These are phyloP conservation scores for Capsicum pubescens DNA, from an alignment of 257 asterid genomes.

Conservation along the genomic window DNA sequence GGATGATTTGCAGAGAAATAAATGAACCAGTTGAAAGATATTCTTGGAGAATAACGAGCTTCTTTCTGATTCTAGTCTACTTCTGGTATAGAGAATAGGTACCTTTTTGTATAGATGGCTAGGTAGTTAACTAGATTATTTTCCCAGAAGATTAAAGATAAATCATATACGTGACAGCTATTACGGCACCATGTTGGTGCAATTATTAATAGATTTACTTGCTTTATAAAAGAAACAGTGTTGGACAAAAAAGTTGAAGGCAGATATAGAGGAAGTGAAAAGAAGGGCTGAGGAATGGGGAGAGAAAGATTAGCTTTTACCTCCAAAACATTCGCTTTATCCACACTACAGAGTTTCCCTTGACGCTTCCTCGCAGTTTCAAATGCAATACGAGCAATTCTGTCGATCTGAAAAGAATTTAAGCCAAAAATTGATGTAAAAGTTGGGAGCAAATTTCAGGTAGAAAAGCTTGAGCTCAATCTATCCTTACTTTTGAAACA, in stretches of 20 bases:
- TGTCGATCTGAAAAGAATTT: slow-evolving; percentile 70
- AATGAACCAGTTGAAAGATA: neutral
- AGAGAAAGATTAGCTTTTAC: slow-evolving; percentile 42
- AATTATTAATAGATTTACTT: neutral
- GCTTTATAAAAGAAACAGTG: neutral
- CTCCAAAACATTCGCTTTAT: slow-evolving; percentile 99
- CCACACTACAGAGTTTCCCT: slow-evolving; percentile 95
- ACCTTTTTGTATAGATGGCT: neutral
- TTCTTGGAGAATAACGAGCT: neutral
- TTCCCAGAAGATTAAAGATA: neutral
- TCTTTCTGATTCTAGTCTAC: neutral
- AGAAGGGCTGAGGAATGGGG: slow-evolving; percentile 1
- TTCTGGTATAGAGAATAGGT: neutral
- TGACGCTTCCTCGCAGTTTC: slow-evolving; percentile 89
- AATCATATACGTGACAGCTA: neutral
- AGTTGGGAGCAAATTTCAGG: neutral
- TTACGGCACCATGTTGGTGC: neutral
- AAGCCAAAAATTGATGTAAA: neutral
- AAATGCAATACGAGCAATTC: slow-evolving; percentile 96
- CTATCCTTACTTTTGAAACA: neutral
- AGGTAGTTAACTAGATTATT: neutral
- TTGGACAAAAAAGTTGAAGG: neutral
- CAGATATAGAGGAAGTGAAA: neutral
- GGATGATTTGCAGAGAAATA: slow-evolving; percentile 1
- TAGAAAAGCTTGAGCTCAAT: neutral